A percentile compares a stretch with the other conserved stretches of the same genome.
Evolutionary conservation across 1,284 basidiomycete genomes (phyloP).

Genomic region (Coniferiporia sulphurascens): DNA sequence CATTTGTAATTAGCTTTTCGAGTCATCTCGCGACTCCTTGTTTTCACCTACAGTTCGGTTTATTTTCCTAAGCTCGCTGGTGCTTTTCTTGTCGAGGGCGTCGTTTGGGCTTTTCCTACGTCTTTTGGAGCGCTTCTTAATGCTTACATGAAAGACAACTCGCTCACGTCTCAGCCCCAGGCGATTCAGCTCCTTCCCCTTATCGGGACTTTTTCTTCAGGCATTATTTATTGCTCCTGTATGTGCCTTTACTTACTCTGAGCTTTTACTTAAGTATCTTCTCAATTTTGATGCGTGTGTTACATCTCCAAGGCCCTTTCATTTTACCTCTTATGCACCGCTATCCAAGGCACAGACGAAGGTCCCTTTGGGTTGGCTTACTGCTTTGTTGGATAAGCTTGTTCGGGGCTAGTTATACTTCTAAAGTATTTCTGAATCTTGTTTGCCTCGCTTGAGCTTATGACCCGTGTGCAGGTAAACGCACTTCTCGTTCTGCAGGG

Average conservation of each 20-base stretch:
- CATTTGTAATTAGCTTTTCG: conserved; percentile 21
- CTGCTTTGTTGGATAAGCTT: conserved; percentile 28
- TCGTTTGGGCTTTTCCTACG: conserved; percentile 37
- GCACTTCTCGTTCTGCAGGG: conserved; percentile 35
- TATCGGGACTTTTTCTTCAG: conserved; percentile 30
- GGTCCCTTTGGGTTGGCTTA: conserved; percentile 29
- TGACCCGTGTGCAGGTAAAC: conserved; percentile 24
- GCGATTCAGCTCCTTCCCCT: conserved; percentile 31
- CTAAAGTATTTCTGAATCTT: conserved; percentile 21
- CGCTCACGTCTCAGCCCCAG: conserved; percentile 24
- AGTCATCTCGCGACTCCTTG: neutral
- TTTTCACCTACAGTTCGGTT: neutral
- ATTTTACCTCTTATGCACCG: conserved; percentile 25
- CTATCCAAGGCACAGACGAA: conserved; percentile 28
- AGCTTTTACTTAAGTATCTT: neutral
- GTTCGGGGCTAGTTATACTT: conserved; percentile 33
- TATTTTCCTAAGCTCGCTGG: conserved; percentile 27
- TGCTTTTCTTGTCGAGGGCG: conserved; percentile 33
- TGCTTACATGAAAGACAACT: conserved; percentile 31
- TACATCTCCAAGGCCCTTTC: conserved; percentile 15
- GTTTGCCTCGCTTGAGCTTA: neutral
- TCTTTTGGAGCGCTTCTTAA: conserved; percentile 32
- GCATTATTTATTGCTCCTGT: conserved; percentile 35
- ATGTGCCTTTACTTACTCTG: conserved; percentile 12
- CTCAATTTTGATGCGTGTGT: neutral